These are phyloP conservation scores for Arthroderma sp. DNA, from an alignment of 2,329 filamentous ascomycete genomes.

Conservation along the genomic window DNA sequence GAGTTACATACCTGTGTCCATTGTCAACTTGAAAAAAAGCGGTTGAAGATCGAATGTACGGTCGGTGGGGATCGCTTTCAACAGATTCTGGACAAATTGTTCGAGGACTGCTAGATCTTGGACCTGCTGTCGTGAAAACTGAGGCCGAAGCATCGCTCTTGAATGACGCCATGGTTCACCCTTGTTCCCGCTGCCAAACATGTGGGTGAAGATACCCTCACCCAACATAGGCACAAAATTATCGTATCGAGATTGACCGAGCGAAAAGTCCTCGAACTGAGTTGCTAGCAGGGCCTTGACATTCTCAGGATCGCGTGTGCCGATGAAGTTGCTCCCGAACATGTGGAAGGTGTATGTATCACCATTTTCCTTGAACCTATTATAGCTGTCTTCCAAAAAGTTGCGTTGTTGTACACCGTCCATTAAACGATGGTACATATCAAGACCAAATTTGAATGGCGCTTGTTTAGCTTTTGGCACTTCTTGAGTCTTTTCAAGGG, in stretches of 20 bases:
- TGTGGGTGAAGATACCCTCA: conserved; percentile 32
- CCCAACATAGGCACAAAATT: conserved; percentile 31
- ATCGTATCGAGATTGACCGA: conserved; percentile 60
- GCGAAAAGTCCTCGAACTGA: conserved; percentile 64
- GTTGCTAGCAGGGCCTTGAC: conserved; percentile 78
- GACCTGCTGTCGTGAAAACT: conserved; percentile 75
- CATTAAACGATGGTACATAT: conserved; percentile 3
- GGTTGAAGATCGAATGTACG: conserved; percentile 55
- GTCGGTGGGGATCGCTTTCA: conserved; percentile 47
- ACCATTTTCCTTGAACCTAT: conserved; percentile 5
- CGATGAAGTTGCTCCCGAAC: conserved; percentile 32
- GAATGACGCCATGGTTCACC: conserved; percentile 64
- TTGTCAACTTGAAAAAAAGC: conserved; percentile 70
- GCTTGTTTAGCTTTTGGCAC: neutral
- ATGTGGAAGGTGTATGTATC: conserved; percentile 8
- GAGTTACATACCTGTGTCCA: conserved; percentile 40
- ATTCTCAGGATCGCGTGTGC: conserved; percentile 77
- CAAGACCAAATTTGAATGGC: conserved; percentile 5
- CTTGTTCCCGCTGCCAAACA: conserved; percentile 6
- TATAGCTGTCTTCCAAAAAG: conserved; percentile 1
- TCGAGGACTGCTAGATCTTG: conserved; percentile 74
- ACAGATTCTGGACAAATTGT: conserved; percentile 59
- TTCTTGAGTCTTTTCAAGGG: conserved; percentile 6
- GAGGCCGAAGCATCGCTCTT: conserved; percentile 69
- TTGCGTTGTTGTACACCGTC: conserved; percentile 2